Evolutionary conservation across 2,329 filamentous ascomycete species (phyloP), one percentile per base, ranked within the genome.

Genomic region (Sordariomycetes sp.): DNA sequence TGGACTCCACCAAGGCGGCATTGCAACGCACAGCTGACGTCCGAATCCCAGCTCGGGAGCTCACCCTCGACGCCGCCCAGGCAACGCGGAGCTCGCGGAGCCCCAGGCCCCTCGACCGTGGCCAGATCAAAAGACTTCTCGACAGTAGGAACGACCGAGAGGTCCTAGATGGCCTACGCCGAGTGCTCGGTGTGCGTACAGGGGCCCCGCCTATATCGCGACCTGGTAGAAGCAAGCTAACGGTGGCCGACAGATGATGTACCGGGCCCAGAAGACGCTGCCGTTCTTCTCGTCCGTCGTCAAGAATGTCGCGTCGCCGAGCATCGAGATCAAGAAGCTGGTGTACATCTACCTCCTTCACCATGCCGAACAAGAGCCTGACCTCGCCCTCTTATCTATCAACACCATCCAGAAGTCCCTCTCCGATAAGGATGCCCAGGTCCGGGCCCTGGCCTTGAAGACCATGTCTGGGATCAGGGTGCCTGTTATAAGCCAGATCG

Each of bases 401-500:
- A 99, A 99, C 74, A 96, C 94, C 7, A 97, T 99, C 65, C 94
- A 99, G 69, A 97, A 97, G 73, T 96, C 93, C 11, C 82, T 99
- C 60, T 96, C 91, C 25, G 94, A 99, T 72, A 79, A 86, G 59
- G 97, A 92, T 70, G 90, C 94, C 1, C 89, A 96, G 68, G 85
- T 97, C 22, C 87, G 94, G 64, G 90, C 93, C 24, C 86, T 99
- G 66, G 94, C 94, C 0, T 79, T 99, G 61, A 90, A 92, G 62
- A 96, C 94, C 63, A 99, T 99, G 93, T 95, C 92, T 0, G 91
- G 90, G 14, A 97, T 99, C 62, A 83, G 89, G n/a, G 93, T 99
- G 1, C 93, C 94, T 0, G 92, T 97, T 56, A 99, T 99, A 72
- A 96, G 90, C 66, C 94, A 97, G 74, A 97, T 99, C 62, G 93